Conservation (phyloP, 176 grass and related monocot genomes). For the Ananas comosus region DNA sequence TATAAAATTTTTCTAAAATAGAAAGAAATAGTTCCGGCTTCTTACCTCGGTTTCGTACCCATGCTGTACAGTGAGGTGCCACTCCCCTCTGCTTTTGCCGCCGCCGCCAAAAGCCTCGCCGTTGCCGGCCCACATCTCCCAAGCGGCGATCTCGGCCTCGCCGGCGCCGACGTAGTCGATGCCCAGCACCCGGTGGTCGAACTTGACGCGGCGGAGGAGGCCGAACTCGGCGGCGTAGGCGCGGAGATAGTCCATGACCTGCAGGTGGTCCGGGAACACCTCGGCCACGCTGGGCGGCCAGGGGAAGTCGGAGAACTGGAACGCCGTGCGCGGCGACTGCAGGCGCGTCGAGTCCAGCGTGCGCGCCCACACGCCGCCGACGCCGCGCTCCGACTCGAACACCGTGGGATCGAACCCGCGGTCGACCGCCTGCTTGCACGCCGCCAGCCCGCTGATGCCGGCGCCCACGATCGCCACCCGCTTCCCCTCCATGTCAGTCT, state of each 20-base stretch:
- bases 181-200: constrained; percentile 1
- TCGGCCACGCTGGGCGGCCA: constrained; percentile 23
- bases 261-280: constrained; percentile 20
- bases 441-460: constrained; percentile 26
- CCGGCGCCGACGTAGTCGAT: constrained; percentile 27
- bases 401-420: constrained; percentile 20
- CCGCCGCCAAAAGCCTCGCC: constrained; percentile 25
- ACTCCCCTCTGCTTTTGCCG: constrained; percentile 7
- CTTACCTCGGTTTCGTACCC: constrained; percentile 5
- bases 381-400: constrained; percentile 21
- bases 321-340: constrained; percentile 18
- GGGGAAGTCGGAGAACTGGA: constrained; percentile 31
- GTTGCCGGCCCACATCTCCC: constrained; percentile 27
- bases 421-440: constrained; percentile 25
- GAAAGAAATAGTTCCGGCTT: no score
- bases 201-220: constrained; percentile 16
- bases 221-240: constrained; percentile 27
- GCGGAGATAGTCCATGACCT: constrained; percentile 30
- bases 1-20: no score
- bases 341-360: constrained; percentile 28
- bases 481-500: constrained; percentile 5
- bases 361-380: constrained; percentile 40
- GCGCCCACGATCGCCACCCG: constrained; percentile 29
- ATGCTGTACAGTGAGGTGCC: constrained; percentile 22
- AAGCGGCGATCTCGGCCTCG: constrained; percentile 11